Conservation (phyloP, 345 rosid species). For the Acer yangbiense region DNA sequence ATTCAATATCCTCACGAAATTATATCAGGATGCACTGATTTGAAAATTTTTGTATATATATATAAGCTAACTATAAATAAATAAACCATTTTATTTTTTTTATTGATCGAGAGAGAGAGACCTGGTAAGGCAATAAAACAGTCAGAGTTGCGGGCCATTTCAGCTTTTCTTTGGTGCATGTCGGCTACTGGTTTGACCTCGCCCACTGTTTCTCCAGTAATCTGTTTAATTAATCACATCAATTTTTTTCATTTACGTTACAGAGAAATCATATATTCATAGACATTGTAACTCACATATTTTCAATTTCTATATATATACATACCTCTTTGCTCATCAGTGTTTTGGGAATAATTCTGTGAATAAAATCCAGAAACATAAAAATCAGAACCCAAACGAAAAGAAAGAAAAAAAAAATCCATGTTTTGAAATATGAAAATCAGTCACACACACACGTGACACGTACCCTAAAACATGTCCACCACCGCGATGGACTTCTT, state of each 20-base stretch:
- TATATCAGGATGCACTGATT: no score
- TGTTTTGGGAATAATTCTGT: slow-evolving; percentile 83
- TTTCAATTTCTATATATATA: neutral
- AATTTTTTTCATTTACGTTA: neutral
- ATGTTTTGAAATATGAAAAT: neutral
- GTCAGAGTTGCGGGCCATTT: slow-evolving; percentile 61
- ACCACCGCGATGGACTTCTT: slow-evolving; percentile 67
- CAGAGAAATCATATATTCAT: no score
- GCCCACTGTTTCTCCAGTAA: slow-evolving; percentile 71
- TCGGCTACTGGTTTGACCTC: slow-evolving; percentile 57
- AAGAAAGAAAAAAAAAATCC: neutral
- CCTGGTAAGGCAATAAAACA: slow-evolving; percentile 65
- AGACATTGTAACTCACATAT: no score
- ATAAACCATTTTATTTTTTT: neutral
- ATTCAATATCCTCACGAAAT: no score
- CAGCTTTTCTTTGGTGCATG: slow-evolving; percentile 69
- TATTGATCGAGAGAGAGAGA: neutral
- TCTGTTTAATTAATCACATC: slow-evolving; percentile 30
- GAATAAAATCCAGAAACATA: slow-evolving; percentile 11
- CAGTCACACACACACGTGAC: neutral
- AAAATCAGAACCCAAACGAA: neutral
- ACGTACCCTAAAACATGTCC: slow-evolving; percentile 66
- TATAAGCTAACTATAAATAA: neutral
- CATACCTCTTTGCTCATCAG: slow-evolving; percentile 88
- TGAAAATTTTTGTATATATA: no score